phyloP scores from a whole-genome alignment of 2,329 filamentous ascomycete species.

The Endoconidiophora polonica region DNA sequence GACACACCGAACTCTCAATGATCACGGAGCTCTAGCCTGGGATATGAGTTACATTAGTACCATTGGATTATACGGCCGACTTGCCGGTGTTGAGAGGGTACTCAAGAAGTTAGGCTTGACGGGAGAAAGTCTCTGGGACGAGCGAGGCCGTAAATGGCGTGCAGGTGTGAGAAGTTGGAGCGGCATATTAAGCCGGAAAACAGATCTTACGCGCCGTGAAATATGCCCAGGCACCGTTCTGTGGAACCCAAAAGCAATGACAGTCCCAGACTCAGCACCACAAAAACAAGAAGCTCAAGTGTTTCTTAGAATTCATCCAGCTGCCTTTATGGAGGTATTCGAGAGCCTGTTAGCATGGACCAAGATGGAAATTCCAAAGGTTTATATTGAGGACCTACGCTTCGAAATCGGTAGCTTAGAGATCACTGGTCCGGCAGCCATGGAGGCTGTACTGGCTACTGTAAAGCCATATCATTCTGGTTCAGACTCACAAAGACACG shows the following conservation, averaged over 20 bases:
- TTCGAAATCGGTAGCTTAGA: constrained; percentile 49
- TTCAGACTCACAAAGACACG: constrained; percentile 23
- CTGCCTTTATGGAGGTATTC: constrained; percentile 57
- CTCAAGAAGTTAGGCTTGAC: constrained; percentile 48
- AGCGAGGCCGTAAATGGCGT: constrained; percentile 55
- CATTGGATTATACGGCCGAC: constrained; percentile 55
- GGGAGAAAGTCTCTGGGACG: constrained; percentile 43
- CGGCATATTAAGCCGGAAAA: constrained; percentile 35
- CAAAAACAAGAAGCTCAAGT: constrained; percentile 22
- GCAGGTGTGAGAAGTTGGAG: constrained; percentile 32
- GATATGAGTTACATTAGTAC: constrained; percentile 91
- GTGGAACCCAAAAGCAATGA: constrained; percentile 42
- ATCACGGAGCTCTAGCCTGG: constrained; percentile 69
- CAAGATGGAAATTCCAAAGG: constrained; percentile 42
- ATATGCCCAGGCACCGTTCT: constrained; percentile 60
- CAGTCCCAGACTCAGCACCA: not conserved
- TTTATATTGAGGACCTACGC: constrained; percentile 51
- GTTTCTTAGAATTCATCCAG: constrained; percentile 66
- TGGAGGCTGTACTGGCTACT: constrained; percentile 56
- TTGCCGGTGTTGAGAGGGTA: constrained; percentile 46
- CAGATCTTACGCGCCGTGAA: constrained; percentile 31
- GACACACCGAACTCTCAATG: constrained; percentile 62
- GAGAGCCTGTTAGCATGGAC: constrained; percentile 39
- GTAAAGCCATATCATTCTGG: constrained; percentile 35
- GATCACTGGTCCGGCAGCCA: constrained; percentile 51